These are phyloP conservation scores for Irineochytrium annulatum DNA, from an alignment of 192 early-diverging fungal species.

Conservation along the genomic window DNA sequence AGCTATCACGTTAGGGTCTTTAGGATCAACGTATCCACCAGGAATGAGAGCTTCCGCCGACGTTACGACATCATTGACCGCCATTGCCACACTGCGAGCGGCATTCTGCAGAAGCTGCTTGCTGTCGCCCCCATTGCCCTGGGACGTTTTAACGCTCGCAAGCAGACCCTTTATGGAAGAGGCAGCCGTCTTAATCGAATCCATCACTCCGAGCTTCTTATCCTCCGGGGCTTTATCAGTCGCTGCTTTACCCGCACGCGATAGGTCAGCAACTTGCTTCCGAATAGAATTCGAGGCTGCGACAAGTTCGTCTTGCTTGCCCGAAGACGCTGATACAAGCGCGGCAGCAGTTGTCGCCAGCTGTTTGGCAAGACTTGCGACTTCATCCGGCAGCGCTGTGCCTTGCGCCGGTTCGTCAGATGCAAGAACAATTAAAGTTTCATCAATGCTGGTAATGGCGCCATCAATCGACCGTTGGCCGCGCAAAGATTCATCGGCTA, in stretches of 20 bases:
- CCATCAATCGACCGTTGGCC: slow-evolving; percentile 27
- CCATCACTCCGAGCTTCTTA: slow-evolving; percentile 24
- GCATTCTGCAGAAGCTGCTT: slow-evolving; percentile 32
- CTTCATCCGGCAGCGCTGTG: slow-evolving; percentile 54
- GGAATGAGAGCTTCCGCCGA: slow-evolving; percentile 38
- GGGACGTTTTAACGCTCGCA: slow-evolving; percentile 22
- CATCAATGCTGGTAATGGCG: slow-evolving; percentile 10
- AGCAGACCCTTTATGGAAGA: slow-evolving; percentile 34
- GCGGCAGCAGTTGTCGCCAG: slow-evolving; percentile 41
- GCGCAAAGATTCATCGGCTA: slow-evolving; percentile 44
- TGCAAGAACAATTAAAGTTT: slow-evolving; percentile 7
- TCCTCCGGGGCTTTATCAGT: slow-evolving; percentile 48
- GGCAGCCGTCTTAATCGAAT: slow-evolving; percentile 30
- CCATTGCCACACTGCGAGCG: slow-evolving; percentile 34
- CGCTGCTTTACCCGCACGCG: slow-evolving; percentile 48
- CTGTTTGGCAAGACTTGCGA: slow-evolving; percentile 45
- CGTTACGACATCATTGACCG: slow-evolving; percentile 42
- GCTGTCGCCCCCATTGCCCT: slow-evolving; percentile 18
- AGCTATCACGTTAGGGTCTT: slow-evolving; percentile 57
- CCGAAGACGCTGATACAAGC: slow-evolving; percentile 30
- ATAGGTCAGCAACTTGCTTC: slow-evolving; percentile 43
- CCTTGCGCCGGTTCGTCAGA: slow-evolving; percentile 42
- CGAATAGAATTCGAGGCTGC: slow-evolving; percentile 34
- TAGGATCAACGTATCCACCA: slow-evolving; percentile 53
- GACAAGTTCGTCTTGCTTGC: slow-evolving; percentile 43